Conservation (phyloP, 78 protist species). For the Guillardia theta region DNA sequence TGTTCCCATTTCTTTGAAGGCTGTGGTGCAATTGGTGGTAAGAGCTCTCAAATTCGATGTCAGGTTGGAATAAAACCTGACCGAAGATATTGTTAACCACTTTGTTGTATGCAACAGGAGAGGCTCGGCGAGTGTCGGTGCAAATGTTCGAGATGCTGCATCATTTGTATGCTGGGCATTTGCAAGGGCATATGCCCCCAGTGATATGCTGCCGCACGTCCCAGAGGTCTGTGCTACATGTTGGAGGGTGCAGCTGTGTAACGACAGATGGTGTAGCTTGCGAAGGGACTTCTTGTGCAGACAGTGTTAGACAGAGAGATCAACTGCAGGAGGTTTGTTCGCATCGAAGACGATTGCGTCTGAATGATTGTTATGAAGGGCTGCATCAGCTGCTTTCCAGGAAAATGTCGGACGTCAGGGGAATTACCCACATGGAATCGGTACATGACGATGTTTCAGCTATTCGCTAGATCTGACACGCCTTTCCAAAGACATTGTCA, state of each 20-base stretch:
- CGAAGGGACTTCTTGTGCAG: constrained; percentile 41
- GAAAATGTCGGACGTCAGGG: constrained; percentile 95
- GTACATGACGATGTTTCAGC: no score
- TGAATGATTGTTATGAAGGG: no score
- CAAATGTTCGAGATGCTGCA: constrained; percentile 95
- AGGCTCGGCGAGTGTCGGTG: constrained; percentile 80
- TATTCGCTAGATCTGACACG: no score
- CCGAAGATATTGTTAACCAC: neutral
- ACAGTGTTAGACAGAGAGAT: constrained; percentile 83
- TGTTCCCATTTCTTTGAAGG: no score
- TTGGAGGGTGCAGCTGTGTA: no score
- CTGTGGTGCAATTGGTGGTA: constrained; percentile 50
- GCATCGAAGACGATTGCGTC: no score
- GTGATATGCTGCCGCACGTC: constrained; percentile 53
- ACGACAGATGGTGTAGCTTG: no score
- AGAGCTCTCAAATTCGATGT: neutral
- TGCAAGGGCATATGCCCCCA: constrained; percentile 89
- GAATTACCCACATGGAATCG: constrained; percentile 84
- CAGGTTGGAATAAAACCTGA: neutral
- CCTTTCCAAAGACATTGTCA: no score
- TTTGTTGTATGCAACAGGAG: neutral
- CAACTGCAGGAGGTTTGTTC: no score
- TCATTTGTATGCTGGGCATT: constrained; percentile 96
- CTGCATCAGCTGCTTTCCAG: constrained; percentile 98
- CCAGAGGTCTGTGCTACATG: no score